A percentile compares a stretch with the other conserved stretches of the same genome.
These are phyloP conservation scores for Forsythia viridissima DNA, from an alignment of 257 asterid species.

Conservation along the genomic window DNA sequence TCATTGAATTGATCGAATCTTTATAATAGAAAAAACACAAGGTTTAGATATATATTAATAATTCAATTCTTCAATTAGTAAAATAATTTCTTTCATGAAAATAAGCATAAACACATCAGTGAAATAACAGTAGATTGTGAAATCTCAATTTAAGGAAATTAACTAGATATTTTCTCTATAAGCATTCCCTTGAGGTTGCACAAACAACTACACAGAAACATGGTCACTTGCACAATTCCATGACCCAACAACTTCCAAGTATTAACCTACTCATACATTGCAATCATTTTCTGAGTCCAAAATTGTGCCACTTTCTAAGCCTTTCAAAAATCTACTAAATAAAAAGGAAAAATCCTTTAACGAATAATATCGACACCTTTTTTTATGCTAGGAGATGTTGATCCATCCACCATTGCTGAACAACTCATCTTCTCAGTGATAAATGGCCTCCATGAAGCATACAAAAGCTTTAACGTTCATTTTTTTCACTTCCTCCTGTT, in stretches of 20 bases:
- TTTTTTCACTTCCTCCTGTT: slow-evolving; percentile 52
- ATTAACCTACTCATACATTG: slow-evolving; percentile 23
- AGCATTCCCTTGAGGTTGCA: slow-evolving; percentile 6
- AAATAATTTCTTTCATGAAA: no score
- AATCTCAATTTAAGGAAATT: not conserved
- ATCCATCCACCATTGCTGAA: not conserved
- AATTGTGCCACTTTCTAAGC: slow-evolving; percentile 25
- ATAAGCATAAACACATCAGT: no score
- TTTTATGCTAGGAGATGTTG: not conserved
- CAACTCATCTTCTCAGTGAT: not conserved
- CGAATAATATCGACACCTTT: not conserved
- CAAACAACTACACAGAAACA: slow-evolving; percentile 11
- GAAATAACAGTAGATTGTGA: no score
- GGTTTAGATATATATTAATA: no score
- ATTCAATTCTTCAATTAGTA: no score
- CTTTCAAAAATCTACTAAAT: slow-evolving; percentile 31
- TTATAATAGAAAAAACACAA: no score
- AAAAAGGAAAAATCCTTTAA: not conserved
- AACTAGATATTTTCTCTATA: not conserved
- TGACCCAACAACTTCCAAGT: not conserved
- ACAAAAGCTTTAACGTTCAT: slow-evolving; percentile 9
- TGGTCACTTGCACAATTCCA: slow-evolving; percentile 10
- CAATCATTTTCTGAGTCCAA: slow-evolving; percentile 22
- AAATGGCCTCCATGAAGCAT: not conserved
- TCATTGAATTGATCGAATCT: no score